A percentile compares a stretch with the other conserved stretches of the same genome.
These are phyloP conservation scores for Kwoniella shivajii DNA, from an alignment of 1,284 basidiomycete genomes.

Conservation along the genomic window DNA sequence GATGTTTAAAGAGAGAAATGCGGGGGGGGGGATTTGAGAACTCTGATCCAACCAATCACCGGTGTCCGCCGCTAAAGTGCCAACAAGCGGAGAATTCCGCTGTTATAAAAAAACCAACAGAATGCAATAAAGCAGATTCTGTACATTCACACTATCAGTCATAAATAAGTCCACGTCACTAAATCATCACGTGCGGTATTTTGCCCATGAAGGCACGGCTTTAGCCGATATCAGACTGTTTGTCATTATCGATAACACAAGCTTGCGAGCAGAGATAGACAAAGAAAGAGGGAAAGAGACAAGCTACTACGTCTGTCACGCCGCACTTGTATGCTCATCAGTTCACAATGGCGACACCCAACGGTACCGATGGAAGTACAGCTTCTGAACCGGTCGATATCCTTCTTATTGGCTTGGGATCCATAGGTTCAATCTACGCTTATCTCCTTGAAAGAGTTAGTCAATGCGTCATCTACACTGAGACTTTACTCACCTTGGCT, in stretches of 20 bases:
- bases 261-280: background rate
- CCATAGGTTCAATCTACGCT: constrained; percentile 61
- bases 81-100: constrained; percentile 8
- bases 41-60: background rate
- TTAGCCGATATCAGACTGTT: too few species aligned
- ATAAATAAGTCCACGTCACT: too few species aligned
- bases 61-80: constrained; percentile 2
- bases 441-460: constrained; percentile 62
- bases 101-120: constrained; percentile 1
- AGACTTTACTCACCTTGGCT: background rate
- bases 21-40: too few species aligned
- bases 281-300: background rate
- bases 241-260: background rate
- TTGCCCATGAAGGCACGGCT: too few species aligned
- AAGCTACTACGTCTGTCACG: background rate
- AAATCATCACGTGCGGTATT: too few species aligned
- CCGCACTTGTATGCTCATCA: constrained; percentile 6
- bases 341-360: constrained; percentile 1
- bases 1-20: too few species aligned
- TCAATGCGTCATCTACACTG: background rate
- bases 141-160: background rate
- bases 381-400: constrained; percentile 40
- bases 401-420: constrained; percentile 58
- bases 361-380: background rate
- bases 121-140: too few species aligned